Percentiles rank a stretch among this genome's conserved stretches.
Conservation (phyloP, 495 filamentous ascomycete species). For the Penicillium nucicola region DNA sequence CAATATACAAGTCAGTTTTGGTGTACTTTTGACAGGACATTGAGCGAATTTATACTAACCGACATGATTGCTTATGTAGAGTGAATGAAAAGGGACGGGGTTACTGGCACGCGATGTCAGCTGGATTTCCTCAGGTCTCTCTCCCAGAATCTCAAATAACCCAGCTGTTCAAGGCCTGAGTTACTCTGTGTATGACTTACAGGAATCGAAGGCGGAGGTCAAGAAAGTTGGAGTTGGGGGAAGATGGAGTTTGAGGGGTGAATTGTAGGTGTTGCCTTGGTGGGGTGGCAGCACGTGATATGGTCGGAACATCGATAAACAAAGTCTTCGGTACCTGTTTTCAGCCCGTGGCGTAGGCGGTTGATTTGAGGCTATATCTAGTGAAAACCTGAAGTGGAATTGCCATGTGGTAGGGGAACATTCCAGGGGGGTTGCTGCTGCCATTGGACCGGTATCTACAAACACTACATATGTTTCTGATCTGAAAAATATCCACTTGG, state of each 20-base stretch:
- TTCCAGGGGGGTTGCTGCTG: too few species aligned
- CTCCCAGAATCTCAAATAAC: neutral
- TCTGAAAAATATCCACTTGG: too few species aligned
- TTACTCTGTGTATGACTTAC: slow-evolving; percentile 10
- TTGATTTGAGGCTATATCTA: neutral
- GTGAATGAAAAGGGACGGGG: slow-evolving; percentile 22
- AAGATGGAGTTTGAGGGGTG: slow-evolving; percentile 38
- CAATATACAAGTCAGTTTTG: slow-evolving; percentile 16
- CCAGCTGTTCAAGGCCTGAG: too few species aligned
- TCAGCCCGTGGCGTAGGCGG: neutral
- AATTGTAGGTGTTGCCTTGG: slow-evolving; percentile 37
- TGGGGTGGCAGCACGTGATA: slow-evolving; percentile 33
- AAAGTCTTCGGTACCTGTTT: slow-evolving; percentile 4
- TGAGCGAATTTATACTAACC: slow-evolving; percentile 23
- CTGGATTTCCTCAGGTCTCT: slow-evolving; percentile 8
- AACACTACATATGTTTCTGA: too few species aligned
- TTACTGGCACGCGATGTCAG: slow-evolving; percentile 35
- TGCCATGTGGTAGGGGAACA: too few species aligned
- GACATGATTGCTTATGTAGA: slow-evolving; percentile 37
- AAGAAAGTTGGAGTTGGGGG: slow-evolving; percentile 28
- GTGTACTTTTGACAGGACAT: neutral
- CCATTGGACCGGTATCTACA: too few species aligned
- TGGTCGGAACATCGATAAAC: slow-evolving; percentile 16
- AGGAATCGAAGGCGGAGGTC: slow-evolving; percentile 14
- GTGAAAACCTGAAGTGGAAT: too few species aligned